phyloP scores from a whole-genome alignment of 345 rosid genomes.

The Sonneratia caseolaris region DNA sequence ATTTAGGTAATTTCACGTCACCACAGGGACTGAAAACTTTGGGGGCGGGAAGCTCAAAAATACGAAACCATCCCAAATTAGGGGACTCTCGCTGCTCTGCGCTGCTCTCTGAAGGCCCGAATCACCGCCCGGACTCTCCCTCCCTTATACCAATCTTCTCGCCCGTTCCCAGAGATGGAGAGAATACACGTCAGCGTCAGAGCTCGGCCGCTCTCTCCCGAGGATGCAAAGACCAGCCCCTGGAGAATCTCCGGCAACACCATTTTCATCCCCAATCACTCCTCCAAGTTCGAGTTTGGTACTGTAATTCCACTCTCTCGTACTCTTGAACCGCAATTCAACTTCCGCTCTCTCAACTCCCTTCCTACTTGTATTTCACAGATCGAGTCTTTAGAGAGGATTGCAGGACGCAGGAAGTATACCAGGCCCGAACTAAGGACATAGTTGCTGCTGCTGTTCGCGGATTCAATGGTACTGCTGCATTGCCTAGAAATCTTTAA shows the following conservation, averaged over 20 bases:
- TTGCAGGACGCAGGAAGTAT: conserved; percentile 54
- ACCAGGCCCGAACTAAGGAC: conserved; percentile 60
- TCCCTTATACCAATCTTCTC: neutral
- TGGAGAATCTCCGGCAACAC: conserved; percentile 71
- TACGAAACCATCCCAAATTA: neutral
- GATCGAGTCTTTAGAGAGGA: conserved; percentile 63
- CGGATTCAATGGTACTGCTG: conserved; percentile 72
- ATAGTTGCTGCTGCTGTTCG: conserved; percentile 78
- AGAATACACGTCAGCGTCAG: conserved; percentile 76
- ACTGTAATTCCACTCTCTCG: conserved; percentile 5
- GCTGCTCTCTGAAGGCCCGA: neutral
- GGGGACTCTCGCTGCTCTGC: neutral
- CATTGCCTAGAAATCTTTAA: neutral
- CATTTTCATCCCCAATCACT: conserved; percentile 45
- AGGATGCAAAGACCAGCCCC: conserved; percentile 69
- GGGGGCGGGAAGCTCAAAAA: neutral
- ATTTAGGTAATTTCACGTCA: neutral
- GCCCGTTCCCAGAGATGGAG: conserved; percentile 37
- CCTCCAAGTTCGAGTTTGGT: conserved; percentile 72
- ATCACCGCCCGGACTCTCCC: neutral
- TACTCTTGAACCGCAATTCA: neutral
- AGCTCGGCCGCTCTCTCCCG: conserved; percentile 66
- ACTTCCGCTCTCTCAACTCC: neutral
- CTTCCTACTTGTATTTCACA: conserved; percentile 10
- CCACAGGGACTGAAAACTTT: neutral